Evolutionary conservation across 2,329 filamentous ascomycete species (phyloP), one percentile per base, ranked within the genome.

Genomic region (Diaporthe ampelina): DNA sequence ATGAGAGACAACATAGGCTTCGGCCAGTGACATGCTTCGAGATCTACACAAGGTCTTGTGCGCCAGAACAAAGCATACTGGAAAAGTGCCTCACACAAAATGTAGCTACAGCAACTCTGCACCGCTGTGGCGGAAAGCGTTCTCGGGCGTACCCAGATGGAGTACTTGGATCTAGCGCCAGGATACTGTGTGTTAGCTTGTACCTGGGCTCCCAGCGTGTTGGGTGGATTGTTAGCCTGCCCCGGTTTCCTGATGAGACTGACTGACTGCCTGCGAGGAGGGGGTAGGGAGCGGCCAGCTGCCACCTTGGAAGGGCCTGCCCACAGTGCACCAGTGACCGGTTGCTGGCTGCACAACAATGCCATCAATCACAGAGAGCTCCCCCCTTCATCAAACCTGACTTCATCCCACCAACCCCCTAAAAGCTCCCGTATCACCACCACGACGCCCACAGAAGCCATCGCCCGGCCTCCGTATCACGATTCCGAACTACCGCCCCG

Each of bases 331-430:
- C 68, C 68, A 58, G 68, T 48, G 63, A 67, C 63, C 45, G 10
- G 63, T 54, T 54, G 63, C 63, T 40, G 63, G 63, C 63, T 68
- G 63, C 63, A 68, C 63, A 54, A 68, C 57, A 63, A 59, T 50
- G 59, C 70, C 70, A 72, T 63, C 70, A 72, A 54, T 40, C 63
- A 54, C 63, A 35, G 48, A 68, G 63, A 72, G 70, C 70, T 72
- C 59, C 70, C 70, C 69, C 70, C 57, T 72, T 72, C 73, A 74
- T 74, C 72, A 72, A 59, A 75, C 75, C 70, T 75, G 69, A 75
- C 73, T 72, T 75, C 65, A 73, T 75, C 73, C 63, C 70, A 70
- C 73, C 65, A 67, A 32, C 74, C 67, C 69, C 72, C 58, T 43
- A 63, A 73, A 75, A 70, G 40, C 70, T 56, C 48, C 75, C 73